phyloP scores from a whole-genome alignment of 768 basidiomycete species.

The Hygrophorus pudorinus region DNA sequence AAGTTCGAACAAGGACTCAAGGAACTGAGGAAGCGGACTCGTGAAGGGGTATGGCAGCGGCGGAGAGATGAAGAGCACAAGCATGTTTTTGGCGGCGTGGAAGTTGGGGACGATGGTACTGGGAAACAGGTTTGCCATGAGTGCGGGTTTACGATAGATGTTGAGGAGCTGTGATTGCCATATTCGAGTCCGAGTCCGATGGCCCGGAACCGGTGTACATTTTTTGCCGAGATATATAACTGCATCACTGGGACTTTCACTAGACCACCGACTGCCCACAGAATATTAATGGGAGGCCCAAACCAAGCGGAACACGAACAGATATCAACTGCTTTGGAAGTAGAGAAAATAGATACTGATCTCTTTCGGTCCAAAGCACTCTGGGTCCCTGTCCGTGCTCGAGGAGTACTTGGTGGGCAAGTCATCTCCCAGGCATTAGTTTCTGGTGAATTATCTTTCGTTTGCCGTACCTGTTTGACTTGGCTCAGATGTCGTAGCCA shows the following conservation, averaged over 20 bases:
- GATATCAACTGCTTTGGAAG: constrained; percentile 65
- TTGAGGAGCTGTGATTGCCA: constrained; percentile 61
- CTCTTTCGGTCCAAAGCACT: constrained; percentile 72
- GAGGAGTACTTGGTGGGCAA: constrained; percentile 84
- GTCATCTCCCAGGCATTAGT: constrained; percentile 84
- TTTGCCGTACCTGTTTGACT: too few relatives aligned
- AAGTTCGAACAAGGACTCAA: constrained; percentile 89
- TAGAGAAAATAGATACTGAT: constrained; percentile 69
- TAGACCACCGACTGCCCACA: too few relatives aligned
- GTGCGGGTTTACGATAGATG: constrained; percentile 88
- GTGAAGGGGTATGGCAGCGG: constrained; percentile 84
- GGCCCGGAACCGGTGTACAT: too few relatives aligned
- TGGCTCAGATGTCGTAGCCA: constrained; percentile 22
- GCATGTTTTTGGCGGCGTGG: constrained; percentile 66
- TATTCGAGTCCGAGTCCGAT: background rate
- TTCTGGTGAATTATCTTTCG: constrained; percentile 24
- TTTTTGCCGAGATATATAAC: too few relatives aligned
- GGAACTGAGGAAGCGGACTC: constrained; percentile 76
- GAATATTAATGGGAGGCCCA: too few relatives aligned
- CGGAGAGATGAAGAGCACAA: constrained; percentile 82
- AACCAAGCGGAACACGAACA: constrained; percentile 30
- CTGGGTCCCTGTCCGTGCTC: constrained; percentile 45
- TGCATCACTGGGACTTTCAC: too few relatives aligned
- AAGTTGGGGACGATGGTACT: constrained; percentile 41
- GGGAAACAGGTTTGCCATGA: constrained; percentile 71